Percentiles rank a stretch among this genome's conserved stretches.
phyloP scores from a whole-genome alignment of 1,139 yeast species.

The Kodamaea sp. region DNA sequence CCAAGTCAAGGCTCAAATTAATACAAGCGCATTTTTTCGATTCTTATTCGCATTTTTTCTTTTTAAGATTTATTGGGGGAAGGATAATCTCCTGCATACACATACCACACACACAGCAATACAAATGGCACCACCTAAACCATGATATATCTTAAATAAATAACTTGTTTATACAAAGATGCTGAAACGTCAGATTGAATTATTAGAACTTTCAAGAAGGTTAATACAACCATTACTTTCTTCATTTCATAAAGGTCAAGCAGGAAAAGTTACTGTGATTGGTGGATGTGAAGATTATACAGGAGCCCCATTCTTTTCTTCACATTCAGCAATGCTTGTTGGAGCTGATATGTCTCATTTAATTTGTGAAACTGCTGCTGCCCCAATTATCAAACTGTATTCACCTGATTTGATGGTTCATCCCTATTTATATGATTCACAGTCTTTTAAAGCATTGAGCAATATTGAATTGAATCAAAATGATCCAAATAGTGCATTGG shows the following conservation, averaged over 20 bases:
- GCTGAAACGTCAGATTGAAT: slow-evolving; percentile 41
- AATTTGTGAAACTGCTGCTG: slow-evolving; percentile 77
- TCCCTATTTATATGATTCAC: slow-evolving; percentile 60
- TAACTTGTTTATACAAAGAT: slow-evolving; percentile 5
- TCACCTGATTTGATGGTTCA: slow-evolving; percentile 96
- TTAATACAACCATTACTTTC: slow-evolving; percentile 77
- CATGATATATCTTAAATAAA: not conserved
- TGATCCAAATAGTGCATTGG: slow-evolving; percentile 7
- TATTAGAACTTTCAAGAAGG: slow-evolving; percentile 45
- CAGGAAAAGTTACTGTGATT: slow-evolving; percentile 79
- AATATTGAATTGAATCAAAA: slow-evolving; percentile 19
- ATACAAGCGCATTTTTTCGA: too few species aligned
- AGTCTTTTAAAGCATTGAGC: slow-evolving; percentile 11
- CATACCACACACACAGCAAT: not conserved
- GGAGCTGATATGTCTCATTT: slow-evolving; percentile 92
- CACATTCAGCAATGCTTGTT: slow-evolving; percentile 75
- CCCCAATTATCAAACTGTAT: slow-evolving; percentile 76
- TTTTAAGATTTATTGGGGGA: too few species aligned
- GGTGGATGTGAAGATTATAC: slow-evolving; percentile 97
- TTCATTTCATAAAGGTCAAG: slow-evolving; percentile 84
- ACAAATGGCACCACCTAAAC: not conserved
- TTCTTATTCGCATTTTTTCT: too few species aligned
- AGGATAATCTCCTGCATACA: not conserved
- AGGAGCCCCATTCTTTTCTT: slow-evolving; percentile 93
- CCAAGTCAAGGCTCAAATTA: too few species aligned